Conservation (phyloP, 176 grass and related monocot species). For the Aegilops speltoides region DNA sequence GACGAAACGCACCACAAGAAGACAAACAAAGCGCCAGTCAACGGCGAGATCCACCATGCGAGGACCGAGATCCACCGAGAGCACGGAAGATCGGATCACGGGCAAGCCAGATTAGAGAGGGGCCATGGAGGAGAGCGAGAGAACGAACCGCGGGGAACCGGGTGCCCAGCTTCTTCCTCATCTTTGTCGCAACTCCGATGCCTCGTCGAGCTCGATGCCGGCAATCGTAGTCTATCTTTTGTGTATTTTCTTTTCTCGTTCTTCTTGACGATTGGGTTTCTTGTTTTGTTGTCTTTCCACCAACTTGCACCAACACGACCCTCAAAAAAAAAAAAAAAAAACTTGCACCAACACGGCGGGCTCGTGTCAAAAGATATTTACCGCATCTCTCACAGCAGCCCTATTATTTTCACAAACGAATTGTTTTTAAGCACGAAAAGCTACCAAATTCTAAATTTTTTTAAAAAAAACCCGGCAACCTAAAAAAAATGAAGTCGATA, state of each 20-base stretch:
- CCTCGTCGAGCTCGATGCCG: constrained; percentile 33
- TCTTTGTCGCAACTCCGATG: constrained; percentile 42
- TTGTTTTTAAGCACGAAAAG: too few species aligned
- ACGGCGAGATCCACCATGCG: constrained; percentile 32
- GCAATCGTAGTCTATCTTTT: constrained; percentile 2
- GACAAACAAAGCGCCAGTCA: neutral
- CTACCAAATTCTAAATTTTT: too few species aligned
- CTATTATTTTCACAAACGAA: too few species aligned
- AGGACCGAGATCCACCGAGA: constrained; percentile 18
- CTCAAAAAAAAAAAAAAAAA: too few species aligned
- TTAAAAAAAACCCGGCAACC: too few species aligned
- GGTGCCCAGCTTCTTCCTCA: constrained; percentile 99
- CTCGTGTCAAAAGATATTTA: too few species aligned
- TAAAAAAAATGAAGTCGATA: too few species aligned
- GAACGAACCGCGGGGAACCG: constrained; percentile 93
- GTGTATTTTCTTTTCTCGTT: neutral
- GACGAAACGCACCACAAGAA: neutral
- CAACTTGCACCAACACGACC: neutral
- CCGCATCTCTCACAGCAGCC: too few species aligned
- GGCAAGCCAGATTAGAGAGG: constrained; percentile 8
- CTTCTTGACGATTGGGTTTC: neutral
- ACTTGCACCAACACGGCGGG: too few species aligned
- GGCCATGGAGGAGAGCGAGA: neutral
- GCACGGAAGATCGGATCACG: constrained; percentile 37
- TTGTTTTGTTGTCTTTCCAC: constrained; percentile 17